Evolutionary conservation across 441 rosid genomes (phyloP), one percentile per base, ranked within the genome.

Genomic region (Mallotus japonicus): DNA sequence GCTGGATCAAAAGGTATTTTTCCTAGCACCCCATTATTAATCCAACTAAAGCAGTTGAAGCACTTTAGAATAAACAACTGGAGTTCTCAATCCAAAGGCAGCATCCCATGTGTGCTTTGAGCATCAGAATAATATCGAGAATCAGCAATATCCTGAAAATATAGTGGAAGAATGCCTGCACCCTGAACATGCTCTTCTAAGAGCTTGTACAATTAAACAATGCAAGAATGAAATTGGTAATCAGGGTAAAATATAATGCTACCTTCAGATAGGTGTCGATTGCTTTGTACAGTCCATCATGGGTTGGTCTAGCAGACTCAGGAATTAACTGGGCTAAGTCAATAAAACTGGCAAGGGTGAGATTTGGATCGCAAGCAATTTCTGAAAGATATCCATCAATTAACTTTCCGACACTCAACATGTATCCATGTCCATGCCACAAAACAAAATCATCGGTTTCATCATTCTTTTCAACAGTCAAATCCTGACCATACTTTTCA

Each of bases 281-380:
- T 78, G 99, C 98, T 76, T 85, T 89, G 87, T 95, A 95, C n/a
- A 95, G 78, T 56, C 87, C 89, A 66, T 95, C 97, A 65, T 95
- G 95, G 75, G 84, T 76, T n/a, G 89, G 91, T 72, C 99, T 87
- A 17, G 86, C 91, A 53, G 90, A 74, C 70, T 90, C 93, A 0
- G 97, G 97, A 76, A 95, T 79, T 0, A 83, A 82, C 77, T 40
- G 84, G n/a, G 93, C 78, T 61, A 95, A 70, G 67, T 87, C 87
- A 0, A 87, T 62, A 69, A 95, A 92, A 77, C 86, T 85, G 57
- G 80, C 68, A 14, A 89, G 76, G 4, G 83, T 57, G 37, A 95
- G 85, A 73, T 79, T 81, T 0, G 83, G 82, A 69, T 87, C 91
- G 2, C 16, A 62, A 2, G 93, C 90, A 68, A 86, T 84, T 81